Evolutionary conservation across 148 eudicot species (phyloP), one percentile per base, ranked within the genome.

Genomic region (Pouteria glomerata): DNA sequence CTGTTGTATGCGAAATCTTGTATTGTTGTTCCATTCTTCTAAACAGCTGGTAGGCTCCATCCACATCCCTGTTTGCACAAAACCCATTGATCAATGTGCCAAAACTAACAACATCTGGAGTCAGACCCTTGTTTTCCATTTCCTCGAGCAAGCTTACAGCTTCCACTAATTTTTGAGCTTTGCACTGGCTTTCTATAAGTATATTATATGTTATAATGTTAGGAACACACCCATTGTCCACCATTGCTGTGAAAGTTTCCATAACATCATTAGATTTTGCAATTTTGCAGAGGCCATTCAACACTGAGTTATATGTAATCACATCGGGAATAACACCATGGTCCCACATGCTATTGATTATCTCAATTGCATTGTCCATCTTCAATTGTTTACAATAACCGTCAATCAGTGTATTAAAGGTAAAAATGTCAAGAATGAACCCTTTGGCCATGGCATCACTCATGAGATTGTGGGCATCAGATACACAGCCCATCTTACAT

Each of bases 251-350:
- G 73, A 89, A 95, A 31, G 88, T 88, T 80, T 87, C 99, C 82
- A 76, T 78, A 26, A 95, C 89, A 61, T 82, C 85, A 65, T 82
- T 90, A 74, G 80, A 82, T 41, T 85, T 89, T 52, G 81, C 78
- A 80, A 90, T 80, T 82, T 91, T 95, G 79, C 92, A 92, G 29
- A 95, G 90, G 37, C 99, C 99, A 68, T 95, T 82, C 76, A 95
- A 79, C 56, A 95, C 81, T 19, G 89, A 81, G 79, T 95, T 95
- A 78, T 86, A 95, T 19, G 97, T 95, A 59, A 95, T 85, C 70
- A 85, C 89, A 77, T 91, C 99, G 2, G 99, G 97, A 50, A 72
- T 60, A 79, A 92, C 78, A 51, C 80, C 86, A 76, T 88, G 88
- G 62, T 84, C 93, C 88, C 86, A 81, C 97, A 95, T 91, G 69